These are phyloP conservation scores for Entrophospora sp. DNA, from an alignment of 192 early-diverging fungal species.

Conservation along the genomic window DNA sequence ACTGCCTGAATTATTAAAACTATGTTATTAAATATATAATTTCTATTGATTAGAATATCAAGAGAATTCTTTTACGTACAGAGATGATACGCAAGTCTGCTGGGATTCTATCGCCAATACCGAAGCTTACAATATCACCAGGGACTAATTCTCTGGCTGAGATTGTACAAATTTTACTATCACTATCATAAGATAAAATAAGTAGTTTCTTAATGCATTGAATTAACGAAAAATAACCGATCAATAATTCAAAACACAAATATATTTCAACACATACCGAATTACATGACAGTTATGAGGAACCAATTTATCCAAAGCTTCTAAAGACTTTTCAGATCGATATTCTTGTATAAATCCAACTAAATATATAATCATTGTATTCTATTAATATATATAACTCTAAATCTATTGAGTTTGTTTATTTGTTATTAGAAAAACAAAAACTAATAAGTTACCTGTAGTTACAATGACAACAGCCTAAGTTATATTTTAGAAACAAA, in stretches of 20 bases:
- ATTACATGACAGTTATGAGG: slow-evolving; percentile 81
- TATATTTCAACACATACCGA: too few relatives aligned
- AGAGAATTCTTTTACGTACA: slow-evolving; percentile 23
- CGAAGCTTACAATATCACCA: slow-evolving; percentile 82
- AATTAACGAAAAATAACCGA: not conserved
- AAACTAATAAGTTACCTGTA: slow-evolving; percentile 25
- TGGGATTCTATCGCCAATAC: slow-evolving; percentile 87
- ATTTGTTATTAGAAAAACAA: not conserved
- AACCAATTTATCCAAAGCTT: slow-evolving; percentile 75
- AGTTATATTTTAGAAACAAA: not conserved
- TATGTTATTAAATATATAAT: not conserved
- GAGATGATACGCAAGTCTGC: slow-evolving; percentile 79
- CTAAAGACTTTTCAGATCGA: slow-evolving; percentile 72
- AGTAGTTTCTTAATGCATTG: not conserved
- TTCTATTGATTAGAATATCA: not conserved
- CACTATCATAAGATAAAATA: slow-evolving; percentile 31
- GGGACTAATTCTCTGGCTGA: slow-evolving; percentile 82
- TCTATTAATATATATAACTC: not conserved
- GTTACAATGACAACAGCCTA: slow-evolving; percentile 38
- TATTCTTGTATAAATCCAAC: slow-evolving; percentile 89
- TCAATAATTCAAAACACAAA: too few relatives aligned
- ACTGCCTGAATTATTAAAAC: slow-evolving; percentile 35
- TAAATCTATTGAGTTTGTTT: not conserved
- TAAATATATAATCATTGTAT: slow-evolving; percentile 19
- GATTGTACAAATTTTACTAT: slow-evolving; percentile 44